Evolutionary conservation across 208 protist species (phyloP).

Genomic region (Trichomonas tenax): DNA sequence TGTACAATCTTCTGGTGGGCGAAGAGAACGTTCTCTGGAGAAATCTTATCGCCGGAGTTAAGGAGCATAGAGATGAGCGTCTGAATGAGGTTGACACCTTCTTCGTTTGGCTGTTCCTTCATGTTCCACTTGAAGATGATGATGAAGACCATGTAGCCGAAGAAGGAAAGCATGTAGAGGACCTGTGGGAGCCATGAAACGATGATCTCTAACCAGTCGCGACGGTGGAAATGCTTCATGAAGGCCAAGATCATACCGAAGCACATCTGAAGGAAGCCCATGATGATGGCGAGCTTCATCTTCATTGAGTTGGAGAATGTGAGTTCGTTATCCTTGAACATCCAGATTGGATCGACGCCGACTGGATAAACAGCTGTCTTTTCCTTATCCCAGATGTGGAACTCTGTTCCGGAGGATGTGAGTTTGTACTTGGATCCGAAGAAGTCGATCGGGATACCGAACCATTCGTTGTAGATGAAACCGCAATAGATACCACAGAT

Average conservation of each 20-base stretch:
- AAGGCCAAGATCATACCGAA: constrained; percentile 70
- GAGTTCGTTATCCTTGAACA: constrained; percentile 67
- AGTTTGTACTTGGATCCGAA: constrained; percentile 20
- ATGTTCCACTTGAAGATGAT: constrained; percentile 89
- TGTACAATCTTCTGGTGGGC: background rate
- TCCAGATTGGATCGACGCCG: constrained; percentile 51
- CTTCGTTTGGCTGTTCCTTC: constrained; percentile 12
- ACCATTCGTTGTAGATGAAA: constrained; percentile 87
- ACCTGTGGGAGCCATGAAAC: constrained; percentile 78
- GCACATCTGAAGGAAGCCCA: constrained; percentile 63
- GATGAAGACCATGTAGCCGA: constrained; percentile 76
- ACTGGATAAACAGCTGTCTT: constrained; percentile 32
- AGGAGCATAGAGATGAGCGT: background rate
- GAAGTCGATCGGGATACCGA: constrained; percentile 51
- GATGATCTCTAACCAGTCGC: background rate
- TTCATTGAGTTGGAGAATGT: constrained; percentile 91
- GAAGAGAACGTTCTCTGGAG: background rate
- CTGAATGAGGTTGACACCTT: background rate
- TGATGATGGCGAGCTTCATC: constrained; percentile 94
- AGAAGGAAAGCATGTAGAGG: constrained; percentile 66
- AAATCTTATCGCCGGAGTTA: background rate
- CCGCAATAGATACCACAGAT: constrained; percentile 84
- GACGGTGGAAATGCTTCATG: constrained; percentile 56
- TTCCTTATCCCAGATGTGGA: background rate
- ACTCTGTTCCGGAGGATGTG: background rate